Percentiles rank a stretch among this genome's conserved stretches.
These are phyloP conservation scores for Chenopodium suecicum DNA, from an alignment of 148 eudicot genomes.

Conservation along the genomic window DNA sequence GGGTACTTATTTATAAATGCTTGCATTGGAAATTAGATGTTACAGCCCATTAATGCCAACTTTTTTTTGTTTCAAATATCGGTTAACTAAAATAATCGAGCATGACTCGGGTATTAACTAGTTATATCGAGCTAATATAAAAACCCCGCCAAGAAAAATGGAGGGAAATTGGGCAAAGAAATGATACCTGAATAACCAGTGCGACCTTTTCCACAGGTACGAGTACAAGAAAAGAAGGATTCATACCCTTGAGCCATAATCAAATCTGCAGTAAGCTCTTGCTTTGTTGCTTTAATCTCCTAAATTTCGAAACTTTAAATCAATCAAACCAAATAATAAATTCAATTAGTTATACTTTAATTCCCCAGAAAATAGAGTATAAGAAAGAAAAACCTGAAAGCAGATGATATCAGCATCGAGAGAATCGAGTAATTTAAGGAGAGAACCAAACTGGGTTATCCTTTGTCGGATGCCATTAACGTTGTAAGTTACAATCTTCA, in stretches of 20 bases:
- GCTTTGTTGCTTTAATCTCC: slow-evolving; percentile 85
- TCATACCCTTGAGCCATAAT: slow-evolving; percentile 87
- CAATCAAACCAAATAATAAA: background rate
- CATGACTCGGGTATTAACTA: no score
- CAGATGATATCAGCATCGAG: slow-evolving; percentile 91
- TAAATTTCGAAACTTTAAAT: slow-evolving; percentile 21
- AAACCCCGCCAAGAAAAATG: background rate
- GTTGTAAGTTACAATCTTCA: slow-evolving; percentile 98
- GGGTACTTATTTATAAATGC: no score
- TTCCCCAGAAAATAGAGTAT: background rate
- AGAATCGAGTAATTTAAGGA: slow-evolving; percentile 72
- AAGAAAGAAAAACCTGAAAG: slow-evolving; percentile 54
- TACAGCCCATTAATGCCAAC: no score
- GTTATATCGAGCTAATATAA: background rate
- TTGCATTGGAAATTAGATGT: no score
- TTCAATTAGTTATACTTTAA: background rate
- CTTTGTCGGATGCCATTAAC: slow-evolving; percentile 87
- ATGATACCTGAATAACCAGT: slow-evolving; percentile 75
- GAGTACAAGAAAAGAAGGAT: slow-evolving; percentile 94
- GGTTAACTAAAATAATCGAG: no score
- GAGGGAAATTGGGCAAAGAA: no score
- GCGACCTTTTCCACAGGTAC: slow-evolving; percentile 72
- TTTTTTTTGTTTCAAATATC: no score
- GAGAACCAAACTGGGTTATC: slow-evolving; percentile 81
- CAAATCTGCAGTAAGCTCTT: slow-evolving; percentile 77